Evolutionary conservation across 73 alveolate genomes (phyloP), one percentile per base, ranked within the genome.

Genomic region (Paramecium biaurelia): DNA sequence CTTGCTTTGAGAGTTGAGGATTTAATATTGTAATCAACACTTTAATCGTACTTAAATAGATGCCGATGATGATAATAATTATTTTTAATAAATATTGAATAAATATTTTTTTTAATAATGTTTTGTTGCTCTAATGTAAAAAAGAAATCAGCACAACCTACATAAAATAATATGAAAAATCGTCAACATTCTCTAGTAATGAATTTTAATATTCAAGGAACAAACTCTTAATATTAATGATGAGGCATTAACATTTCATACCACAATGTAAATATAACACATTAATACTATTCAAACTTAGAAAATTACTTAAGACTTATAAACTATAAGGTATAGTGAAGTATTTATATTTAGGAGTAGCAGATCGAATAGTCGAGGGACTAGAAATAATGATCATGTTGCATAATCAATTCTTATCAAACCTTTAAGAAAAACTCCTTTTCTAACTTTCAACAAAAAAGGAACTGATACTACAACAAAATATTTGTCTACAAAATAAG

Each of bases 301-400:
- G n/a, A 38, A 42, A 18, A 2, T 43, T 30, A 23, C 45, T 12
- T 5, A 43, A 24, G 90, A 79, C 15, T 23, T 24, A 10, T 41
- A 41, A 18, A 79, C 90, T 11, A 30, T 37, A 24, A 23, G 90
- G 68, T 53, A 5, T 26, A 43, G 2, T 21, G 32, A 10, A 79
- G 18, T 38, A n/a, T 37, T 35, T 72, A 79, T 24, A 23, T 20
- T 2, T 45, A 30, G 72, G 24, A 47, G 76, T 23, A 79, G 90
- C 56, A 41, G 90, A 45, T 79, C 90, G 15, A 79, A 79, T 47
- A 79, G 90, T 14, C 9, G 72, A 79, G 90, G 90, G 45, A 38
- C 90, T 18, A 41, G 15, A 43, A 38, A 11, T 37, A 20, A 28
- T 37, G 90, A 79, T 24, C 45, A 24, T 11, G 32, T 79, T 3